Evolutionary conservation across 2,329 filamentous ascomycete species (phyloP), one percentile per base, ranked within the genome.

Genomic region (Pestalotiopsis sp.): DNA sequence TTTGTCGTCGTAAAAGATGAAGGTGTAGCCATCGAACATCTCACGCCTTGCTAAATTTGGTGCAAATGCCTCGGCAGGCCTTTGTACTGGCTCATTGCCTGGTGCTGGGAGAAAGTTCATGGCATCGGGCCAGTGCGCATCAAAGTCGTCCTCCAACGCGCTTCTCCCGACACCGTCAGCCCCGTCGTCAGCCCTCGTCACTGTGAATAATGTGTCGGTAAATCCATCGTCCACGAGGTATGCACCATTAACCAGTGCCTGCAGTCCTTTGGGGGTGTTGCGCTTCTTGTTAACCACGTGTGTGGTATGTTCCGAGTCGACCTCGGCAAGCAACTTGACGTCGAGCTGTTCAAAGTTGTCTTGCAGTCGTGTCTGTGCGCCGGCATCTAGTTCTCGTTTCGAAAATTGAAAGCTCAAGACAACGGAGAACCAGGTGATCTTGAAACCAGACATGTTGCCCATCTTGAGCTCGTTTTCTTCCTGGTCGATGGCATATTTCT

Each of bases 211-310:
- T 0, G 92, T 91, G 71, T 94, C 89, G 14, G 97, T 84, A 73
- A 92, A 98, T 0, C 87, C 85, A 67, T 88, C 85, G 3, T 89
- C 89, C 12, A 98, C 94, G 57, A 98, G 91, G 73, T 90, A 89
- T 78, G 88, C 92, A 14, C 89, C 94, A 74, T 94, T 92, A 49
- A 98, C 91, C 11, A 99, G 84, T 2, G 93, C 95, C 76, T 97
- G 94, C 2, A 99, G 84, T 0, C 93, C 93, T 72, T 94, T 94
- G 0, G 95, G 88, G 0, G 94, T 95, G 78, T 98, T 99, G 62
- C 96, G 88, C 80, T 97, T 98, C 78, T 90, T 93, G 7, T 93
- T 91, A 41, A 98, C 90, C 12, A 97, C 92, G 79, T 98, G 95
- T 0, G 95, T 97, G 0, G 95, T 98, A 36, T 87, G 82, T 17